phyloP scores from a whole-genome alignment of 371 early-diverging fungal genomes.

The Zychaea mexicana region DNA sequence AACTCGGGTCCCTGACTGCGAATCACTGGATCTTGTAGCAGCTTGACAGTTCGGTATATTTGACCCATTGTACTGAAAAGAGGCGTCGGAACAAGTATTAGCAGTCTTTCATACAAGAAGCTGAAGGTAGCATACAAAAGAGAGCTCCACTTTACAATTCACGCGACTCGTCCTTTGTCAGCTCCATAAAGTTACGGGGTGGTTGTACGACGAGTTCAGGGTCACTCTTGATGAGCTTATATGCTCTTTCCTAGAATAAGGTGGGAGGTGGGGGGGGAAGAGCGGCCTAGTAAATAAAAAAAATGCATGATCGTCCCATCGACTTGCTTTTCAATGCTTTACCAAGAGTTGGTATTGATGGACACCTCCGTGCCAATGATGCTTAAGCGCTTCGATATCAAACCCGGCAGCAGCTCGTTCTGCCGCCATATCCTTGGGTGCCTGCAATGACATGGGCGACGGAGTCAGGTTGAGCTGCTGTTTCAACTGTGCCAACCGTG shows the following conservation, averaged over 20 bases:
- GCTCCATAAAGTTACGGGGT: constrained; percentile 57
- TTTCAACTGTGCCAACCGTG: constrained; percentile 30
- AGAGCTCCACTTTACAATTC: constrained; percentile 53
- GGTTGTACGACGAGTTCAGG: constrained; percentile 56
- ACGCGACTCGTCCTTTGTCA: constrained; percentile 54
- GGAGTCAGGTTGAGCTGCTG: constrained; percentile 31
- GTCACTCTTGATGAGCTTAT: constrained; percentile 55
- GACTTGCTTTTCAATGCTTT: constrained; percentile 11
- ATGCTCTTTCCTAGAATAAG: constrained; percentile 43
- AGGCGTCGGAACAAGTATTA: neutral
- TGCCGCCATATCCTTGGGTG: constrained; percentile 44
- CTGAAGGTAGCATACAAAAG: neutral
- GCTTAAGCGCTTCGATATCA: constrained; percentile 49
- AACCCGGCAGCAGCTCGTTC: constrained; percentile 60
- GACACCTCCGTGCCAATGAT: constrained; percentile 51
- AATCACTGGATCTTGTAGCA: constrained; percentile 11
- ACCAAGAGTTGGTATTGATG: constrained; percentile 43
- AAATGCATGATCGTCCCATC: too few species aligned
- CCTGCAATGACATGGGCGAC: constrained; percentile 33
- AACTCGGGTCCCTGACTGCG: constrained; percentile 17
- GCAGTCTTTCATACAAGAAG: neutral
- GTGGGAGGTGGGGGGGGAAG: too few species aligned
- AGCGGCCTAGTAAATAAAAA: too few species aligned
- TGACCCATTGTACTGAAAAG: constrained; percentile 59
- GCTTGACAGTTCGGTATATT: constrained; percentile 42